phyloP scores from a whole-genome alignment of 2,329 filamentous ascomycete species.

The Diplocarpon rosae region DNA sequence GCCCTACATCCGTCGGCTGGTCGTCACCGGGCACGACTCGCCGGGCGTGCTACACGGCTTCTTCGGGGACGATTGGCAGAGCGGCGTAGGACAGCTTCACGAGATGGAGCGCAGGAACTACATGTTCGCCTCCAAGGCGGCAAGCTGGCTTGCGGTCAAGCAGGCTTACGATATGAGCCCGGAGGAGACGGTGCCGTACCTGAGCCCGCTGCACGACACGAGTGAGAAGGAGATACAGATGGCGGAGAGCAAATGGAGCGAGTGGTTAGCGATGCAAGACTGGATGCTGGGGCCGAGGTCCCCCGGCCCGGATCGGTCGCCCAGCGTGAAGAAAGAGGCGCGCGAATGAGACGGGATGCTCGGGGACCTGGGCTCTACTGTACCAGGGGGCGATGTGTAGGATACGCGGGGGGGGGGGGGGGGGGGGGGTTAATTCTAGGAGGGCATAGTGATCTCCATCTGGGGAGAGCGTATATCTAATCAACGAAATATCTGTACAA shows the following conservation, averaged over 20 bases:
- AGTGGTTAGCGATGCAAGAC: slow-evolving; percentile 94
- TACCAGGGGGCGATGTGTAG: neutral
- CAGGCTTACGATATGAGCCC: slow-evolving; percentile 78
- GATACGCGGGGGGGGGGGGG: neutral
- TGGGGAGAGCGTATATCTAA: no score
- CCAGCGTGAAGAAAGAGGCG: slow-evolving; percentile 16
- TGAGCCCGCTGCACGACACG: slow-evolving; percentile 69
- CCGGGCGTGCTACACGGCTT: slow-evolving; percentile 84
- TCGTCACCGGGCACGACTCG: slow-evolving; percentile 85
- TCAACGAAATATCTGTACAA: no score
- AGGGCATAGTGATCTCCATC: no score
- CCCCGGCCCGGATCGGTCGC: slow-evolving; percentile 7
- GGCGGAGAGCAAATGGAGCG: slow-evolving; percentile 80
- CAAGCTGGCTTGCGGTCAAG: slow-evolving; percentile 82
- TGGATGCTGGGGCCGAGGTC: slow-evolving; percentile 80
- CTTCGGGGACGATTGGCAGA: slow-evolving; percentile 86
- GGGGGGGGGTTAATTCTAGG: no score
- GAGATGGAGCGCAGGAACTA: slow-evolving; percentile 90
- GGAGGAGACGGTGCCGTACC: slow-evolving; percentile 76
- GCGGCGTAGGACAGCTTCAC: slow-evolving; percentile 71
- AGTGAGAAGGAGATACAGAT: slow-evolving; percentile 69
- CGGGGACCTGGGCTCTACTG: neutral
- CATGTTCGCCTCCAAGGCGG: slow-evolving; percentile 87
- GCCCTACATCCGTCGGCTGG: slow-evolving; percentile 80
- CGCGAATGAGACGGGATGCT: slow-evolving; percentile 3